These are phyloP conservation scores for Barnettozyma sucrosica DNA, from an alignment of 805 yeast species.

Conservation along the genomic window DNA sequence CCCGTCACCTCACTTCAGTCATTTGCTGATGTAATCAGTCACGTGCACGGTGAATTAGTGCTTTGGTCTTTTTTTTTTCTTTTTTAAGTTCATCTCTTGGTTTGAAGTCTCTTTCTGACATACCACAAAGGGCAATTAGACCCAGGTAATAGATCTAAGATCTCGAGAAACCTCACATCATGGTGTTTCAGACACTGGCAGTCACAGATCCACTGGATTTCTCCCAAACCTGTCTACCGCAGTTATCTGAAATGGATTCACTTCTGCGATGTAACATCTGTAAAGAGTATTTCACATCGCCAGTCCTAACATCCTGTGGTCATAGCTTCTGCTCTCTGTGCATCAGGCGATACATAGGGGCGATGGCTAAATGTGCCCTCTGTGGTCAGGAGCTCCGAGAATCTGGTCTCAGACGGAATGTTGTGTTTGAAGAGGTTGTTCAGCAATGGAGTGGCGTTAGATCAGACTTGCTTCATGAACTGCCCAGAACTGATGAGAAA, in stretches of 20 bases:
- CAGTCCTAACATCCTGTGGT: constrained; percentile 78
- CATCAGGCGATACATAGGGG: constrained; percentile 63
- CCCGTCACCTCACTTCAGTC: no score
- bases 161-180: neutral
- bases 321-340: constrained; percentile 90
- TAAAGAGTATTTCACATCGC: constrained; percentile 73
- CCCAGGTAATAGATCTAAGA: neutral
- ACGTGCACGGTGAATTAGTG: neutral
- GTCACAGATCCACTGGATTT: constrained; percentile 74
- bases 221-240: constrained; percentile 47
- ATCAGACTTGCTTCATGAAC: constrained; percentile 30
- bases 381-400: constrained; percentile 70
- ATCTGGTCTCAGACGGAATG: constrained; percentile 60
- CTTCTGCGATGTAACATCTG: constrained; percentile 81
- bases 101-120: neutral
- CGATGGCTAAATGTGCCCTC: constrained; percentile 64
- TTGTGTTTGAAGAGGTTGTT: constrained; percentile 66
- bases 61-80: no score
- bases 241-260: constrained; percentile 56
- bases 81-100: neutral
- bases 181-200: constrained; percentile 1
- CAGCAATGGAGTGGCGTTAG: constrained; percentile 44
- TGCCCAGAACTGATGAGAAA: constrained; percentile 13
- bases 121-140: neutral
- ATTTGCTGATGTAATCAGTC: neutral